Evolutionary conservation across 169 alveolate species (phyloP), one percentile per base, ranked within the genome.

Genomic region (Plasmodium knowlesi): DNA sequence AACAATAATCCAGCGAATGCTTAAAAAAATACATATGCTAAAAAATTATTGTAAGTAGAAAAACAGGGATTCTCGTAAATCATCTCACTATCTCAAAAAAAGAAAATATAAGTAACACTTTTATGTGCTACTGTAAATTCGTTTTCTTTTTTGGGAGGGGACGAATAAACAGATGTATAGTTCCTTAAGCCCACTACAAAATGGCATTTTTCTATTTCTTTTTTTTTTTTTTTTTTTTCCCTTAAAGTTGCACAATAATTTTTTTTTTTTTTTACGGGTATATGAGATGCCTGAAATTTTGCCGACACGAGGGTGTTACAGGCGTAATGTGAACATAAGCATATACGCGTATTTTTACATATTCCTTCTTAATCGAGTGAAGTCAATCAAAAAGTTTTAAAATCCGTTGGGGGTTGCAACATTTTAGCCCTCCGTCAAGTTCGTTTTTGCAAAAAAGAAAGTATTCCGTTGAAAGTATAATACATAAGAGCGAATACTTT

Each of bases 391-490:
- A 67, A 67, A n/a, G 41, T 39, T 10, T 28, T 22, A 67, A 50
- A 67, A 67, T 32, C 41, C 76, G 41, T 67, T 67, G 76, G 37
- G 76, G 37, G 76, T 67, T 67, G 76, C 76, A 67, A 67, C 76
- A 28, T 28, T 67, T 25, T 28, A 19, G 37, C 41, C n/a, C 14
- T 67, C 5, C 37, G 37, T 32, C n/a, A 16, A 25, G 76, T 32
- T 67, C 30, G 37, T 67, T 67, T 67, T 25, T 67, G 76, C 37
- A 67, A 67, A 67, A 28, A 67, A 22, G 76, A 67, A 67, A 67
- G 16, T 39, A 19, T 25, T 67, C 3, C 9, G 30, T 67, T 67
- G 76, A 12, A 1, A 67, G 9, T 67, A 19, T 30, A 41, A 41
- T 16, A 2, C 53, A 74, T 74, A 74, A 74, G 32, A 74, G 16